Percentiles rank a stretch among this genome's conserved stretches.
Evolutionary conservation across 2,329 filamentous ascomycete species (phyloP).

Genomic region (Colletotrichum trifolii): DNA sequence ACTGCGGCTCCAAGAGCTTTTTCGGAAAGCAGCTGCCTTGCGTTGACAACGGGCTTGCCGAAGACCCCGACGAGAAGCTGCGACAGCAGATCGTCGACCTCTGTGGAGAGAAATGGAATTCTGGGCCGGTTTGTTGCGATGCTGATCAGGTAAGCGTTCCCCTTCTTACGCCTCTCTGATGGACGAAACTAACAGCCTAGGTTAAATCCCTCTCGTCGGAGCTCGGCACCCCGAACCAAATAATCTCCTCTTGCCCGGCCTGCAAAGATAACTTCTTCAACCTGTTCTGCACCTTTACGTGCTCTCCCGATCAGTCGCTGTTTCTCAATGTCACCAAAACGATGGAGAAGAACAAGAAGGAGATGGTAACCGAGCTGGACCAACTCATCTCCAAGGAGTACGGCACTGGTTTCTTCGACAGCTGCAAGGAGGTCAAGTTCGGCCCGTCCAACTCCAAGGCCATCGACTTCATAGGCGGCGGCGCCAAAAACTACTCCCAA

Average conservation of each 20-base stretch:
- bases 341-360: constrained; percentile 67
- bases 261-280: constrained; percentile 99
- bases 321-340: constrained; percentile 93
- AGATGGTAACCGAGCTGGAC: constrained; percentile 83
- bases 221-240: constrained; percentile 84
- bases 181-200: constrained; percentile 52
- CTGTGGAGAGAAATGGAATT: constrained; percentile 88
- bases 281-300: constrained; percentile 97
- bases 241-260: constrained; percentile 93
- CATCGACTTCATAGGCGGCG: constrained; percentile 95
- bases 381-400: constrained; percentile 88
- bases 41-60: constrained; percentile 86
- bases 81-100: constrained; percentile 84
- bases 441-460: constrained; percentile 92
- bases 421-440: constrained; percentile 99
- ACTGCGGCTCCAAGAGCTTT: constrained; percentile 90
- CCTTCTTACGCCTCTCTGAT: neutral
- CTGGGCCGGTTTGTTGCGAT: constrained; percentile 86
- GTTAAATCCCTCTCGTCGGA: constrained; percentile 84
- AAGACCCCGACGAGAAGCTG: constrained; percentile 76
- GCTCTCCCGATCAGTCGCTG: constrained; percentile 94
- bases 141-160: constrained; percentile 73
- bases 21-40: constrained; percentile 93
- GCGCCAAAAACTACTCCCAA: constrained; percentile 87
- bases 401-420: constrained; percentile 90